These are phyloP conservation scores for Carex arenaria DNA, from an alignment of 202 grass and related monocot species.

Conservation along the genomic window DNA sequence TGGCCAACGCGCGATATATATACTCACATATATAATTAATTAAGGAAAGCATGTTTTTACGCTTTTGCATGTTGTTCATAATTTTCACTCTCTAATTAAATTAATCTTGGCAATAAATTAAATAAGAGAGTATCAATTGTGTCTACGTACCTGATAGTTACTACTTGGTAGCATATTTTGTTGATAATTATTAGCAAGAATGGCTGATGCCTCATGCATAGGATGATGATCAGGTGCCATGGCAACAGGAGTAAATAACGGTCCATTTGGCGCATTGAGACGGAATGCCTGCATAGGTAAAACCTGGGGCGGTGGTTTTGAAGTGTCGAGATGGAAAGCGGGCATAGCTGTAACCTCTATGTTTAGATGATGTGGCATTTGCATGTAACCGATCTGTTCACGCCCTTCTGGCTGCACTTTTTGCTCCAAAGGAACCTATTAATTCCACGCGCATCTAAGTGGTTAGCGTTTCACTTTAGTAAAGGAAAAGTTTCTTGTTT, in stretches of 20 bases:
- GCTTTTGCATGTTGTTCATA: neutral
- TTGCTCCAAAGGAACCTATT: constrained; percentile 17
- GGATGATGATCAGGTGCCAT: constrained; percentile 14
- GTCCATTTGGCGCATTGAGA: constrained; percentile 32
- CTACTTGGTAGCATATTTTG: constrained; percentile 12
- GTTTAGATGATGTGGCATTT: constrained; percentile 25
- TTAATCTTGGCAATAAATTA: neutral
- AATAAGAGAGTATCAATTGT: neutral
- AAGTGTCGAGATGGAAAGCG: constrained; percentile 43
- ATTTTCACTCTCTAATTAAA: neutral
- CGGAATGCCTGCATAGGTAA: constrained; percentile 25
- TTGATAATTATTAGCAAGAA: constrained; percentile 46
- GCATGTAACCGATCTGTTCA: constrained; percentile 24
- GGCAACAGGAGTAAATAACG: constrained; percentile 32
- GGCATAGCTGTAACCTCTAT: constrained; percentile 22
- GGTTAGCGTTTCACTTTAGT: constrained; percentile 13
- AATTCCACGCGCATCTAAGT: neutral
- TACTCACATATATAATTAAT: neutral
- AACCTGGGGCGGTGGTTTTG: constrained; percentile 25
- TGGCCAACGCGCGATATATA: neutral
- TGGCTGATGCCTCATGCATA: constrained; percentile 28
- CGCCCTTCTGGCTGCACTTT: constrained; percentile 23
- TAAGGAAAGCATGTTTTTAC: neutral
- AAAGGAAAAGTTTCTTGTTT: neutral
- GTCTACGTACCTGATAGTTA: constrained; percentile 5